Evolutionary conservation across 2,329 filamentous ascomycete genomes (phyloP), one percentile per base, ranked within the genome.

Genomic region (Paracorniculantispora psalliotae): DNA sequence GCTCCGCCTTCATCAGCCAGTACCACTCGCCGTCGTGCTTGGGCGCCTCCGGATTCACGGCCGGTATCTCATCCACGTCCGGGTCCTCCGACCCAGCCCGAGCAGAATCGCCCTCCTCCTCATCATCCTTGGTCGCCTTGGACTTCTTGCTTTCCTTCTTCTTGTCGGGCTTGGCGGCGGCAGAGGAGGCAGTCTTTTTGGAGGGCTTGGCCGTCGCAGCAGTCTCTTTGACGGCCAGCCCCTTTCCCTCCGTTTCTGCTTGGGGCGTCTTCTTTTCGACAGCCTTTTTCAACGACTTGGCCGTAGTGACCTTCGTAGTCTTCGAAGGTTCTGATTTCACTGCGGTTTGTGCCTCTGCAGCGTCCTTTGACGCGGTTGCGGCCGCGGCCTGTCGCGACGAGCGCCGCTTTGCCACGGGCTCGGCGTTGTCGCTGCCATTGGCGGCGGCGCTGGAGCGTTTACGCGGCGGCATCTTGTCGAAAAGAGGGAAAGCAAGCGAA

Each of bases 1-100:
- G 93, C 74, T 99, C 90, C 0, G 90, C 90, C 75, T 93, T 94
- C 81, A 94, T 83, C 33, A 94, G 81, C 89, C 90, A 92, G 73
- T 89, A 92, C 72, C 75, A 76, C 53, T 74, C 69, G 2, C 74
- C 76, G 0, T 76, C 72, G 13, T 77, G 75, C 1, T 65, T 69
- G 5, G 71, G 72, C 0, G 71, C 72, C 13, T 77, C 71, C 0
- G 73, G 69, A 57, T 78, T 78, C 1, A 64, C 63, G 2, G 66
- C 66, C 0, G 76, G 75, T 7, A 77, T 69, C 0, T 67, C 64
- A 43, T 72, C 71, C 1, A 68, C 62, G 30, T 73, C 69, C 0
- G 64, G 62, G 17, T 73, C 68, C 30, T 70, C 66, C 0, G 72
- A 71, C 2, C 39, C 60, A 6, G 56, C 63, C 30, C 65, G 59